phyloP scores from a whole-genome alignment of 805 yeast genomes.

The Sporopachydermia lactativora region DNA sequence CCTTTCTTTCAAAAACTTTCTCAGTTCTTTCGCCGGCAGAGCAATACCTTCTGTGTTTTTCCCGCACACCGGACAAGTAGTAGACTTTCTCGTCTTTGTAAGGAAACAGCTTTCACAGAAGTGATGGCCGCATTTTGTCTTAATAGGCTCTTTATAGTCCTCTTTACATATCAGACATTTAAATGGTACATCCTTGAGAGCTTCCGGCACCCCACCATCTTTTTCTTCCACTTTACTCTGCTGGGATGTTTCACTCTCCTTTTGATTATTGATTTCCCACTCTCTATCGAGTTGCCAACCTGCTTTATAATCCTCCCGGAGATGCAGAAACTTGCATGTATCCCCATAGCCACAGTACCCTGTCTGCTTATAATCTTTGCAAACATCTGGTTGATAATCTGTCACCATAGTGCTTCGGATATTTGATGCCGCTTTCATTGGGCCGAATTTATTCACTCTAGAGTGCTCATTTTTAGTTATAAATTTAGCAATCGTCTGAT shows the following conservation, averaged over 20 bases:
- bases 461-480: slow-evolving; percentile 11
- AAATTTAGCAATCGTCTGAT: slow-evolving; percentile 13
- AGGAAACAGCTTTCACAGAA: slow-evolving; percentile 53
- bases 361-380: slow-evolving; percentile 81
- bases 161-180: slow-evolving; percentile 47
- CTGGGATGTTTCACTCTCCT: slow-evolving; percentile 13
- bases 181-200: slow-evolving; percentile 31
- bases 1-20: slow-evolving; percentile 7
- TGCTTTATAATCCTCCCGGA: slow-evolving; percentile 70
- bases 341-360: slow-evolving; percentile 98
- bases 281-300: slow-evolving; percentile 55
- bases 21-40: slow-evolving; percentile 32
- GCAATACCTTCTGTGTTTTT: slow-evolving; percentile 47
- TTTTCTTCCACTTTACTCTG: slow-evolving; percentile 7
- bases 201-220: slow-evolving; percentile 8
- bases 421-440: slow-evolving; percentile 27
- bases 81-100: slow-evolving; percentile 25
- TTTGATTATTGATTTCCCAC: slow-evolving; percentile 37
- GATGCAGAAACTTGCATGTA: slow-evolving; percentile 86
- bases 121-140: slow-evolving; percentile 46
- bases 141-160: slow-evolving; percentile 41
- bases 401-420: slow-evolving; percentile 53
- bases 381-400: slow-evolving; percentile 88
- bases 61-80: slow-evolving; percentile 43
- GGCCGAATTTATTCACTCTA: slow-evolving; percentile 20